Conservation (phyloP, 371 early-diverging fungal genomes). For the Fennellomyces sp. region DNA sequence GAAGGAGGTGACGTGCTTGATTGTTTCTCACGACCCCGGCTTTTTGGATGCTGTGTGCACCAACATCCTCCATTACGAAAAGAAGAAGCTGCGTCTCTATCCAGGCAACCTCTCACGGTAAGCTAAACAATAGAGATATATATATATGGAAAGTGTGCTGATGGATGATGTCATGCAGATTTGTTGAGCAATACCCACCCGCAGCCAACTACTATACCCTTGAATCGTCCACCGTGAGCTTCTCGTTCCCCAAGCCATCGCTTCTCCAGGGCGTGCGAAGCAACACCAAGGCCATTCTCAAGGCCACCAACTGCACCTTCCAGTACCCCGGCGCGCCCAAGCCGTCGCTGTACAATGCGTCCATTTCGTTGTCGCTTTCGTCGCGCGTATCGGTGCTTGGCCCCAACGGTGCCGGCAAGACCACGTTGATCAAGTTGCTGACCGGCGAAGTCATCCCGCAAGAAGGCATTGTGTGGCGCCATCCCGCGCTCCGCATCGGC, state of each 20-base stretch:
- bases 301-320: conserved; percentile 68
- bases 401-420: conserved; percentile 85
- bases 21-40: conserved; percentile 99
- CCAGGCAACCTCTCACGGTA: conserved; percentile 68
- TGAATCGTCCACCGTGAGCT: conserved; percentile 67
- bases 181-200: conserved; percentile 60
- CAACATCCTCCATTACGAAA: conserved; percentile 79
- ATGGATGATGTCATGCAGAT: conserved; percentile 17
- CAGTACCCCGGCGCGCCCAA: conserved; percentile 70
- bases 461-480: conserved; percentile 70
- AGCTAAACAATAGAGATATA: neutral
- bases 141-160: neutral
- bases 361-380: conserved; percentile 68
- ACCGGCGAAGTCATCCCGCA: conserved; percentile 73
- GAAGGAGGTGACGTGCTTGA: conserved; percentile 94
- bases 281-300: conserved; percentile 78
- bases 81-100: conserved; percentile 70
- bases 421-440: conserved; percentile 83
- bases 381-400: conserved; percentile 85
- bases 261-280: conserved; percentile 76
- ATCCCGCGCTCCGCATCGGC: conserved; percentile 78
- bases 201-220: conserved; percentile 76
- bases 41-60: conserved; percentile 88
- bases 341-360: conserved; percentile 64
- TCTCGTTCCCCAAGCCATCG: conserved; percentile 76